A percentile compares a stretch with the other conserved stretches of the same genome.
These are phyloP conservation scores for Lactifluus pinguis DNA, from an alignment of 768 basidiomycete genomes.

Conservation along the genomic window DNA sequence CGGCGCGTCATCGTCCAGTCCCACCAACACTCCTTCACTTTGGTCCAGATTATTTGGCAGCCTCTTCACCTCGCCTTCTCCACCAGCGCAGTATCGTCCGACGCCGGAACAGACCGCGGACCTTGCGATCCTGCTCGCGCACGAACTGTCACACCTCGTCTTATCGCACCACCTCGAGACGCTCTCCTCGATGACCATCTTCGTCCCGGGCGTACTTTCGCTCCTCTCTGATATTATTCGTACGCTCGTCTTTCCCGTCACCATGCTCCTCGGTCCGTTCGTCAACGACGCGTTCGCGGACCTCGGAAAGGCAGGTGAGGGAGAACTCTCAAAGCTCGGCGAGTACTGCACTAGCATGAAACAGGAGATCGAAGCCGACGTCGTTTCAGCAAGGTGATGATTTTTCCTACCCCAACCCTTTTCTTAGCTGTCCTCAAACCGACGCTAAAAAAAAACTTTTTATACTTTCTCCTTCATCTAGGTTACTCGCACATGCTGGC, in stretches of 20 bases:
- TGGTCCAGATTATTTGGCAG: slow-evolving; percentile 41
- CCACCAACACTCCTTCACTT: slow-evolving; percentile 31
- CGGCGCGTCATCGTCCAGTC: slow-evolving; percentile 7
- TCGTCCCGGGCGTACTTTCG: slow-evolving; percentile 72
- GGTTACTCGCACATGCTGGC: slow-evolving; percentile 86
- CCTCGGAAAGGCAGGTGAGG: slow-evolving; percentile 65
- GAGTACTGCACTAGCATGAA: slow-evolving; percentile 70
- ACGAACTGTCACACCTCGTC: slow-evolving; percentile 88
- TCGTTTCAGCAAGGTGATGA: slow-evolving; percentile 70
- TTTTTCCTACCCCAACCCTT: slow-evolving; percentile 6
- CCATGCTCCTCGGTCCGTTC: slow-evolving; percentile 89
- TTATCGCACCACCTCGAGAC: slow-evolving; percentile 89
- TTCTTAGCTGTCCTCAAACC: neutral
- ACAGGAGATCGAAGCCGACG: slow-evolving; percentile 90
- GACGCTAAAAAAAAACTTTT: slow-evolving; percentile 1
- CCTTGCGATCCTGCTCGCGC: slow-evolving; percentile 84
- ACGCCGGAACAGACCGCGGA: slow-evolving; percentile 78
- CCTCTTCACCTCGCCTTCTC: slow-evolving; percentile 30
- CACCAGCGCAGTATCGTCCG: slow-evolving; percentile 32
- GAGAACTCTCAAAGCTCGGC: slow-evolving; percentile 61
- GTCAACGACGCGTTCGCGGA: slow-evolving; percentile 89
- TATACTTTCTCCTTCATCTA: slow-evolving; percentile 25
- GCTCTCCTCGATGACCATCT: slow-evolving; percentile 73
- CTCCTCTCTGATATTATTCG: slow-evolving; percentile 69
- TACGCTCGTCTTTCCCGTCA: slow-evolving; percentile 77